phyloP scores from a whole-genome alignment of 1,284 basidiomycete species.

The Caloboletus firmus region DNA sequence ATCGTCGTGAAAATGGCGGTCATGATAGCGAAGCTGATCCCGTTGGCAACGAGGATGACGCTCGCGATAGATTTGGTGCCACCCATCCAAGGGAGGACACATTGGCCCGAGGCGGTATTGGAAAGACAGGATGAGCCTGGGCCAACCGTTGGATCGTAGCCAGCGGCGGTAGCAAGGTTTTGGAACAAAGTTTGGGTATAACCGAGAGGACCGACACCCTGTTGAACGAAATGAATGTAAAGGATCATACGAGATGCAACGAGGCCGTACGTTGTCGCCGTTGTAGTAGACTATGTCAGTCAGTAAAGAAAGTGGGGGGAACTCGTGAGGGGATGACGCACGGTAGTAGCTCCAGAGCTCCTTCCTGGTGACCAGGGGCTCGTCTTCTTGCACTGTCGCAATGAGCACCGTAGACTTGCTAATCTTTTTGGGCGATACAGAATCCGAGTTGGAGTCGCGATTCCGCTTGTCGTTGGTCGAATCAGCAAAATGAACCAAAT shows the following conservation, averaged over 20 bases:
- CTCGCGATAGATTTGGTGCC: conserved; percentile 73
- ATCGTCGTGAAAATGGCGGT: conserved; percentile 79
- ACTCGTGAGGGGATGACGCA: conserved; percentile 24
- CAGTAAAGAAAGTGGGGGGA: conserved; percentile 21
- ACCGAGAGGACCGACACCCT: conserved; percentile 63
- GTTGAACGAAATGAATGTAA: neutral
- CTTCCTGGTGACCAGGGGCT: conserved; percentile 56
- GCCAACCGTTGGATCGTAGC: conserved; percentile 65
- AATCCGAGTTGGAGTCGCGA: conserved; percentile 4
- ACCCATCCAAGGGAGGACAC: conserved; percentile 70
- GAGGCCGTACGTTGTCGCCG: conserved; percentile 57
- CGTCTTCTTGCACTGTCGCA: conserved; percentile 42
- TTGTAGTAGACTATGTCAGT: conserved; percentile 62
- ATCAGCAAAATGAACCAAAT: neutral
- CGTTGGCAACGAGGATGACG: conserved; percentile 73
- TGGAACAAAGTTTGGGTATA: conserved; percentile 77
- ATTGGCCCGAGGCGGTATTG: conserved; percentile 57
- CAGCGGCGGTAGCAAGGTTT: conserved; percentile 63
- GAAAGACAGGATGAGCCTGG: conserved; percentile 64
- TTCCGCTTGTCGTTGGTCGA: conserved; percentile 5
- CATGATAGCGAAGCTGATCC: conserved; percentile 78
- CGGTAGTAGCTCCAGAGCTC: conserved; percentile 77
- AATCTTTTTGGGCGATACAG: neutral
- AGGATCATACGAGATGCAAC: neutral
- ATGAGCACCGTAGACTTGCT: conserved; percentile 20